Conservation (phyloP, 2,329 filamentous ascomycete genomes). For the Cephalotrichum gorgonifer region DNA sequence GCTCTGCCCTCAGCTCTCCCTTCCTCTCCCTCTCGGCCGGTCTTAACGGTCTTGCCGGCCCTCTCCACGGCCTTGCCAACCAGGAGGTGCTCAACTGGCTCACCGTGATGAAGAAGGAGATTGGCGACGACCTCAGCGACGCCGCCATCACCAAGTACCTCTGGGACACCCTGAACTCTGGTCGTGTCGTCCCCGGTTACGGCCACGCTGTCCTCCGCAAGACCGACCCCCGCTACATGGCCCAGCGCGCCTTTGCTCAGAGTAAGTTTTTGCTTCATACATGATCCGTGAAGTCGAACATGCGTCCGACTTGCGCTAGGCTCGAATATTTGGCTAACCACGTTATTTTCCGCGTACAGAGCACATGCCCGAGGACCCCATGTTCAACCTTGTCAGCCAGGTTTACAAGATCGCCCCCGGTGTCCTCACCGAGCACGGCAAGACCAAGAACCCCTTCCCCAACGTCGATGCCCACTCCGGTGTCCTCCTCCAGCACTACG, state of each 20-base stretch:
- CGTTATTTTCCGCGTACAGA: slow-evolving; percentile 21
- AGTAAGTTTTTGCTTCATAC: slow-evolving; percentile 15
- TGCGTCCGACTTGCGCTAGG: no score
- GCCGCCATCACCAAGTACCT: slow-evolving; percentile 97
- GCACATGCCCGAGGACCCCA: slow-evolving; percentile 91
- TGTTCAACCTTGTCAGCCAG: slow-evolving; percentile 99
- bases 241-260: slow-evolving; percentile 93
- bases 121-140: slow-evolving; percentile 93
- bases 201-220: slow-evolving; percentile 98
- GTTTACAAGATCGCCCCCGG: slow-evolving; percentile 99
- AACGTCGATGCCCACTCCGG: slow-evolving; percentile 99
- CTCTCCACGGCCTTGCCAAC: slow-evolving; percentile 98
- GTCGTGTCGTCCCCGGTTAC: slow-evolving; percentile 95
- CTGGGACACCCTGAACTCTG: slow-evolving; percentile 91
- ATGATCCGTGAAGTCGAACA: no score
- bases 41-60: slow-evolving; percentile 95
- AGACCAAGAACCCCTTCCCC: slow-evolving; percentile 99
- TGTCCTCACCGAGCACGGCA: slow-evolving; percentile 98
- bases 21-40: slow-evolving; percentile 95
- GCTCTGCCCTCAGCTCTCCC: slow-evolving; percentile 90
- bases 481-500: slow-evolving; percentile 99
- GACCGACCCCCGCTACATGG: slow-evolving; percentile 98
- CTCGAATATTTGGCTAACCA: not conserved
- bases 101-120: slow-evolving; percentile 91
- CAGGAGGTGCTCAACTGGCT: slow-evolving; percentile 99